phyloP scores from a whole-genome alignment of 192 early-diverging fungal species.

The Coemansia sp. region DNA sequence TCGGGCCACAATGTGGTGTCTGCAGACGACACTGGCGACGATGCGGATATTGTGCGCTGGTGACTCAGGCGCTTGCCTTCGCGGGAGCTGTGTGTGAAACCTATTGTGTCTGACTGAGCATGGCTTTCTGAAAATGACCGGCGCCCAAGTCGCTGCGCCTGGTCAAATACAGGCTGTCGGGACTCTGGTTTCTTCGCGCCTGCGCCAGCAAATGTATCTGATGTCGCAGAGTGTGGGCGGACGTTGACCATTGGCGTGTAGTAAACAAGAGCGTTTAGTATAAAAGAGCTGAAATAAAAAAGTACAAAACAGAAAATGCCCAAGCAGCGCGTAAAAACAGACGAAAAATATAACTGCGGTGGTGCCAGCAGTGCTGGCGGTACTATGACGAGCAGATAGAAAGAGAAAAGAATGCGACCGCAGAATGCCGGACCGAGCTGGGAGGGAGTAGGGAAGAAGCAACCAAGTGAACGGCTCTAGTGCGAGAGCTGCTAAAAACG shows the following conservation, averaged over 20 bases:
- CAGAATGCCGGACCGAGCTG: conserved; percentile 9
- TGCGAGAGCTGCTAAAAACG: conserved; percentile 9
- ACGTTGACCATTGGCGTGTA: background rate
- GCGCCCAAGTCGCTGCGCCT: conserved; percentile 14
- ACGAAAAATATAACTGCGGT: background rate
- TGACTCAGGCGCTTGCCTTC: conserved; percentile 5
- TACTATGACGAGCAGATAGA: conserved; percentile 4
- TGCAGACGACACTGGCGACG: conserved; percentile 10
- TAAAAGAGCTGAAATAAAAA: background rate
- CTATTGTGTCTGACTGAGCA: background rate
- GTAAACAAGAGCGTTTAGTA: background rate
- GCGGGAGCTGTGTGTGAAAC: background rate
- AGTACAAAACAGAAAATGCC: background rate
- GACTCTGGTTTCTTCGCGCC: background rate
- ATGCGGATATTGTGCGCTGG: conserved; percentile 36
- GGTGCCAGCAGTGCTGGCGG: conserved; percentile 9
- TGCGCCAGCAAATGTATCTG: background rate
- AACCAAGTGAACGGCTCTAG: conserved; percentile 8
- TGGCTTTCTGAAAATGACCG: conserved; percentile 37
- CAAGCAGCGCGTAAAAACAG: background rate
- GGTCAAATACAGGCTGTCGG: background rate
- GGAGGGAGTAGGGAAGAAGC: conserved; percentile 12
- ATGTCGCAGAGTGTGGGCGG: background rate
- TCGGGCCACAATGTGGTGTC: conserved; percentile 3
- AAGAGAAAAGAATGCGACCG: background rate